A percentile compares a stretch with the other conserved stretches of the same genome.
phyloP scores from a whole-genome alignment of 371 early-diverging fungal species.

The Vairimorpha necatrix region DNA sequence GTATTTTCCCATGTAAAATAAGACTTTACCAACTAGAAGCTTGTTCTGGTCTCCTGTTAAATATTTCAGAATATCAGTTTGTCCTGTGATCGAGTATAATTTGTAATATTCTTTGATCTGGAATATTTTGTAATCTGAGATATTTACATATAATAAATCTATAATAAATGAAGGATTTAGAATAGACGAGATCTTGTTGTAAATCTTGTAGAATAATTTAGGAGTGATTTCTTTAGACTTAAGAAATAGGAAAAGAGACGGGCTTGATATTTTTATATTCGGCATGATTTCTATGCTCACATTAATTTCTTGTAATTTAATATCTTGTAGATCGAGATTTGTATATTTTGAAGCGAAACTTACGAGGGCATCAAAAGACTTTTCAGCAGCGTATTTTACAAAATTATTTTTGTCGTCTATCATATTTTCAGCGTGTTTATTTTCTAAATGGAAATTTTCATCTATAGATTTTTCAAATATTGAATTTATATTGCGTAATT shows the following conservation, averaged over 20 bases:
- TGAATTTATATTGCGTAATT: not conserved
- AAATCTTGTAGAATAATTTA: not conserved
- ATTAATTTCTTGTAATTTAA: not conserved
- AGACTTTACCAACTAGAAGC: not conserved
- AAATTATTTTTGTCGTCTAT: too few species aligned
- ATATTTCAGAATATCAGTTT: not conserved
- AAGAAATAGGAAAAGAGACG: not conserved
- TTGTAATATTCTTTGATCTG: constrained; percentile 4
- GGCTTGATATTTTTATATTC: not conserved
- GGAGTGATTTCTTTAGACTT: not conserved
- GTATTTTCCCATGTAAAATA: not conserved
- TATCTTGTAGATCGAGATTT: not conserved
- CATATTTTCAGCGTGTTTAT: too few species aligned
- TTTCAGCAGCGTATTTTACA: too few species aligned
- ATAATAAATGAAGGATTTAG: not conserved
- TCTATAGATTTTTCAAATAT: not conserved
- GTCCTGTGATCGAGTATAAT: not conserved
- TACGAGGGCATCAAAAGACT: not conserved
- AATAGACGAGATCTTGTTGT: not conserved
- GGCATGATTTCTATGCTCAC: not conserved
- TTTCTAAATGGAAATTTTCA: too few species aligned
- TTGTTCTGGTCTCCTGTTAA: not conserved
- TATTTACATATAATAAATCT: not conserved
- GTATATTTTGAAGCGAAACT: not conserved
- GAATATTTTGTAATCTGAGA: not conserved